Base-by-base conservation (phyloP, 345 rosid species). In the Salix caprea region DNA sequence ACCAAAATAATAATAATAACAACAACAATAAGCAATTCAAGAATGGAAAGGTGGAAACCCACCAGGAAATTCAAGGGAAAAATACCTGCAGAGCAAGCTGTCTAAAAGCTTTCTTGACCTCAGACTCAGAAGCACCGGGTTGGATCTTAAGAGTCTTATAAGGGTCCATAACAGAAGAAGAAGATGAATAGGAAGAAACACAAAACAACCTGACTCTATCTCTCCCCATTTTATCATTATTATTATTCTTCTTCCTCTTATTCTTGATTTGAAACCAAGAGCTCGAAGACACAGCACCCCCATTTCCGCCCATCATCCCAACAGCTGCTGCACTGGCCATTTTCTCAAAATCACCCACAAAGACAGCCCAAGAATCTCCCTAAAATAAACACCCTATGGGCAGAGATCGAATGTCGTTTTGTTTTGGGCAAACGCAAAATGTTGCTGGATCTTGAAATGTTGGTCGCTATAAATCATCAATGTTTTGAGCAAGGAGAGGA, bases 21-120 rank as follows among this genome's bases (percentile, higher is more conserved):
- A 46, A 18, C 3, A 28, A 6, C 28, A 28, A 21, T 0, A 6
- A 42, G 13, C 4, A 42, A 42, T 10, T 42, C 46, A 42, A 40
- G 46, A 40, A 42, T 10, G 46, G 14, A 42, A 40, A 36, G 3
- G 13, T 42, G 46, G 46, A 42, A 42, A 36, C 24, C 23, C 44
- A 70, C 4, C 24, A 34, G 34, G 15, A 15, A 24, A 62, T 5
- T 18, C 7, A n/a, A 23, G 14, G 48, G 36, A 46, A 40, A 7
- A n/a, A 18, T 12, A 95, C 98, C 99, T 91, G 87, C 78, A 90
- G 77, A 11, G 94, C 98, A 44, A 96, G 99, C 73, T 82, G 82
- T 61, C 97, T 81, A 79, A 96, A 96, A 52, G 99, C 99, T 71
- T 86, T 90, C 83, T 85, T 91, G 85, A 96, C 92, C 87, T 96